Percentiles rank a stretch among this genome's conserved stretches.
phyloP scores from a whole-genome alignment of 2,329 filamentous ascomycete species.

The Aspergillus viridinutans region DNA sequence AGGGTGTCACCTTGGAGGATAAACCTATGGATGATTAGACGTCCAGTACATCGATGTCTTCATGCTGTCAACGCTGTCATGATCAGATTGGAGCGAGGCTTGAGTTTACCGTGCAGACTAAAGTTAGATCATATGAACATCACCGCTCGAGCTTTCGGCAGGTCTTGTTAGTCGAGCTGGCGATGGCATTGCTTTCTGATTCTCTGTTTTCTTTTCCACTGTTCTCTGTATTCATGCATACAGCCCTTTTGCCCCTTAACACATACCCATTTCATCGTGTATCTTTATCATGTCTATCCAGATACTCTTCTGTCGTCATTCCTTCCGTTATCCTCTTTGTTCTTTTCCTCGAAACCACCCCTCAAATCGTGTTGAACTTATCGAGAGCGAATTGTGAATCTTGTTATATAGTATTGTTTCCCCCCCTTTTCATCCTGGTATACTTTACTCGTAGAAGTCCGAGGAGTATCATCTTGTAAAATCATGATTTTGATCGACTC shows the following conservation, averaged over 20 bases:
- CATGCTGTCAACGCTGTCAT: background rate
- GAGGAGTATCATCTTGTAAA: background rate
- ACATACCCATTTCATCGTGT: slow-evolving; percentile 1
- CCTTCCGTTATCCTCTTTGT: background rate
- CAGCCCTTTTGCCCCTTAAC: background rate
- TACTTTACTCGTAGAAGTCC: background rate
- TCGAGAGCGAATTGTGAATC: slow-evolving; percentile 7
- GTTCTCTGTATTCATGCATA: slow-evolving; percentile 1
- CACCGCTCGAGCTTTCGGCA: slow-evolving; percentile 6
- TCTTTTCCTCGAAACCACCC: background rate
- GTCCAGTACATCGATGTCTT: background rate
- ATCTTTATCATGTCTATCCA: slow-evolving; percentile 3
- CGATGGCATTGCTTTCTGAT: slow-evolving; percentile 3
- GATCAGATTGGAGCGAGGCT: background rate
- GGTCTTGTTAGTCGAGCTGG: slow-evolving; percentile 11
- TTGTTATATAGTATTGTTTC: slow-evolving; percentile 8
- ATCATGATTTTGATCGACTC: background rate
- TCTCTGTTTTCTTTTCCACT: background rate
- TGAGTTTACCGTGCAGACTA: background rate
- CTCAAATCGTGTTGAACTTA: background rate
- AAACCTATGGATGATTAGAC: slow-evolving; percentile 70
- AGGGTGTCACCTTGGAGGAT: slow-evolving; percentile 65
- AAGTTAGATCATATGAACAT: background rate
- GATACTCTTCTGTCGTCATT: slow-evolving; percentile 3
- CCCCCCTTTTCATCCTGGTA: background rate